These are phyloP conservation scores for Leptomonas pyrrhocoris DNA, from an alignment of 208 protist genomes.

Conservation along the genomic window DNA sequence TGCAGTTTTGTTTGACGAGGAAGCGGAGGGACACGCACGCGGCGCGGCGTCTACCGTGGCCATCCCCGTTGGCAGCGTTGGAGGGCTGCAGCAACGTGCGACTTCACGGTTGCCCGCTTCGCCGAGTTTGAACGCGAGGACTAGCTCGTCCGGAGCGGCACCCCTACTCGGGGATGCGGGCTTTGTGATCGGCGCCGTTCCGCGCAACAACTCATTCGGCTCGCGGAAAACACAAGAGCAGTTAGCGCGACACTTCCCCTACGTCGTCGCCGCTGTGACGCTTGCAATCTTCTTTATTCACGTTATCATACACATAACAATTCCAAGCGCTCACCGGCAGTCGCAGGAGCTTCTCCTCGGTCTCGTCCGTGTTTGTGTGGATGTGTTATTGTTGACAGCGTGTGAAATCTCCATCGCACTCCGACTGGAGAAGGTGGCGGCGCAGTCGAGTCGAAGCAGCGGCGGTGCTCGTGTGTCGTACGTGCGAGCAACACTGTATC, in stretches of 20 bases:
- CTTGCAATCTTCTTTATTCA: constrained; percentile 17
- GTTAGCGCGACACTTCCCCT: not conserved
- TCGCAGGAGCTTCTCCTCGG: constrained; percentile 56
- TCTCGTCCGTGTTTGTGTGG: constrained; percentile 22
- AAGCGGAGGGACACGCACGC: not conserved
- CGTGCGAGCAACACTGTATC: not conserved
- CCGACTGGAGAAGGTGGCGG: constrained; percentile 4
- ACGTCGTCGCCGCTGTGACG: not conserved
- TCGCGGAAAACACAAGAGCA: not conserved
- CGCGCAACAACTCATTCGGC: not conserved
- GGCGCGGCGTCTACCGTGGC: not conserved
- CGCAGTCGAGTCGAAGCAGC: not conserved
- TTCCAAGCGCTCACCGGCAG: constrained; percentile 39
- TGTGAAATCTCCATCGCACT: constrained; percentile 1
- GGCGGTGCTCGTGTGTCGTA: not conserved
- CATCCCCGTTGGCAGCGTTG: not conserved
- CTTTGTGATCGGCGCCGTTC: no score
- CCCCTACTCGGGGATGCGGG: not conserved
- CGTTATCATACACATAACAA: constrained; percentile 22
- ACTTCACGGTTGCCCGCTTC: not conserved
- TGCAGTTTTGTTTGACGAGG: not conserved
- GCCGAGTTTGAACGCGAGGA: not conserved
- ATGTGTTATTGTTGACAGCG: not conserved
- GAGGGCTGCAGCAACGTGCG: not conserved
- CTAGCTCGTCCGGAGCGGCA: not conserved